A percentile compares a stretch with the other conserved stretches of the same genome.
These are phyloP conservation scores for Blastobotrys buckinghamii DNA, from an alignment of 1,139 yeast species.

Conservation along the genomic window DNA sequence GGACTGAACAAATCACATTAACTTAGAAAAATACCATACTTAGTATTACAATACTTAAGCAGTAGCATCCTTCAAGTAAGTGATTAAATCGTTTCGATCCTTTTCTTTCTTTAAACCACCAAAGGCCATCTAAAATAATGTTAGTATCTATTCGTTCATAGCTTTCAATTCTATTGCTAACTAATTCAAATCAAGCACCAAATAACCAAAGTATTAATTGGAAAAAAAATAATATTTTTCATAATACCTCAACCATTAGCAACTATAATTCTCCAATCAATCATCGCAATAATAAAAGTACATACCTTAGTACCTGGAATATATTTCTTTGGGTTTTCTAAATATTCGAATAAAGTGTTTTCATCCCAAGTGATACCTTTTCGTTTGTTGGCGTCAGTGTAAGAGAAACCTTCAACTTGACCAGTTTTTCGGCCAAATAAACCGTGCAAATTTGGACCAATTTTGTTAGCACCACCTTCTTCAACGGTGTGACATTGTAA, in stretches of 20 bases:
- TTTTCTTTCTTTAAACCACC: constrained; percentile 99
- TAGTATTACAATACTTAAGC: background rate
- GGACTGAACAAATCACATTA: background rate
- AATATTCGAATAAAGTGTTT: constrained; percentile 88
- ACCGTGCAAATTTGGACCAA: constrained; percentile 98
- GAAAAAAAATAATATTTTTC: background rate
- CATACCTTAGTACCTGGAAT: constrained; percentile 75
- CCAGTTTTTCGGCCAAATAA: constrained; percentile 90
- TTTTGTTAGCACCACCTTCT: constrained; percentile 93
- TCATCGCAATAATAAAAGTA: background rate
- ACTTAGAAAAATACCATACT: background rate
- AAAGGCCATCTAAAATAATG: constrained; percentile 73
- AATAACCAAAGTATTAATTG: too few relatives aligned
- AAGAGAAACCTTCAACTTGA: constrained; percentile 85
- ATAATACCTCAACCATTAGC: background rate
- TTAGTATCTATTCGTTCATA: too few relatives aligned
- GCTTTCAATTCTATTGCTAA: too few relatives aligned
- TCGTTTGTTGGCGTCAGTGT: constrained; percentile 98
- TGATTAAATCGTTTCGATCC: constrained; percentile 95
- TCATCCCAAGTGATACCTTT: constrained; percentile 86
- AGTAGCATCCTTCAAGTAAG: constrained; percentile 79
- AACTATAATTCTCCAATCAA: background rate
- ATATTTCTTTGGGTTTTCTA: constrained; percentile 99
- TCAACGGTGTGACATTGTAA: constrained; percentile 98
- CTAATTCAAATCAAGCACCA: too few relatives aligned